Base-by-base conservation (phyloP, 371 early-diverging fungal species). In the Mortierella sp. region DNA sequence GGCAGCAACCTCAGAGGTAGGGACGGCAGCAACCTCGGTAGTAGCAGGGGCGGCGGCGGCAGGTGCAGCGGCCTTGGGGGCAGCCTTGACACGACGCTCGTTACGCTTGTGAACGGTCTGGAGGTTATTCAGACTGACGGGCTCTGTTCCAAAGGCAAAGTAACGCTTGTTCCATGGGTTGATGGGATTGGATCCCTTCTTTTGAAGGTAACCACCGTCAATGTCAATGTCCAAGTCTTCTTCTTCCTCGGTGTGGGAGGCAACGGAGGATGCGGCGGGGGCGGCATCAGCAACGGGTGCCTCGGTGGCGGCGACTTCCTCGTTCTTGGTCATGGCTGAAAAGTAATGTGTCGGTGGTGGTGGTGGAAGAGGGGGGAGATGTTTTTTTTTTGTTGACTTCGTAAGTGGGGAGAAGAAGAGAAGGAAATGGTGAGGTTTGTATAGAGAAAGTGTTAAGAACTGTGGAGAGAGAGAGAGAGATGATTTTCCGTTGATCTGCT, bases 91-190 rank as follows among this genome's bases (percentile, higher is more conserved):
- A 29, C 82, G 80, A 18, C 80, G 81, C 48, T 83, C 87, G 75
- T 89, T 88, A 38, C 89, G 88, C 75, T 88, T 89, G 74, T 88
- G 88, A 21, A 90, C 83, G 7, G 84, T 73, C 65, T 84, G 82
- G 70, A 90, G 87, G 49, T 81, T 77, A 70, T 63, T 76, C 18
- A 90, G 79, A 48, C 79, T 74, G 56, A 84, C 80, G 29, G 88
- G 83, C 43, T 80, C 84, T 63, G 72, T 75, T 46, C 87, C 82
- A 73, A 90, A 84, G 56, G 82, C 77, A 75, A 90, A 88, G 79
- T 80, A 88, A 38, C 90, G 86, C 82, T 90, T 90, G 76, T 90
- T 85, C 90, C 90, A 90, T 11, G 88, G 80, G 75, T 88, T 82
- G 49, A 90, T 49, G 2, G 90, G 90, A 72, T 84, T 85, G 55